Evolutionary conservation across 2,329 filamentous ascomycete species (phyloP), one percentile per base, ranked within the genome.

Genomic region (Coniochaeta hoffmannii): DNA sequence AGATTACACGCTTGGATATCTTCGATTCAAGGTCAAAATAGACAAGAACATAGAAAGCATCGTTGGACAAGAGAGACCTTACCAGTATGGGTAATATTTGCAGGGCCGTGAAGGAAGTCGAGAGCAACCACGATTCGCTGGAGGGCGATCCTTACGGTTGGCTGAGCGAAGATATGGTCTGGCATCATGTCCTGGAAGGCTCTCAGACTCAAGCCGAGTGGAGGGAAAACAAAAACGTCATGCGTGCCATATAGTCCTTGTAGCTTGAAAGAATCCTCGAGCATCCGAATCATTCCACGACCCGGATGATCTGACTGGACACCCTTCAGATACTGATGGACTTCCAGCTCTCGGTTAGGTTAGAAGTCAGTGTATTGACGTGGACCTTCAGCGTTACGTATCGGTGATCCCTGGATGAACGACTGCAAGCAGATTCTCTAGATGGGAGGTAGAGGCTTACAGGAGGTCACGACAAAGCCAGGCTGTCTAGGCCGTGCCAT

Each of bases 401-500:
- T 15, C 59, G 57, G 4, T 36, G 34, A 5, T 7, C 5, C 60
- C 34, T 36, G 15, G 15, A 9, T 9, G 15, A 32, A 32, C 17
- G 44, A 19, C 28, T 8, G 34, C 15, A 11, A n/a, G 8, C 34
- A 11, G 34, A 36, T 7, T 8, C 7, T 32, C 12, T 8, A 32
- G 30, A 12, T 12, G 7, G 12, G 30, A 32, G 30, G 30, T 32
- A 36, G 34, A 36, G 34, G 15, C 15, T 36, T 7, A 51, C 55
- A 35, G 19, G 8, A 72, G 64, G 64, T 75, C 71, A 28, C 61
- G 67, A 46, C 68, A 69, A 0, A 76, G 66, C 73, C 74, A 77
- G 4, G 73, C 69, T 0, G 73, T 76, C 7, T 73, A 74, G 41
- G 59, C 62, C 6, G 63, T 63, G 9, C 73, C 73, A 58, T 70